Percentiles rank a stretch among this genome's conserved stretches.
phyloP scores from a whole-genome alignment of 106 monocot species.

The Chionographis japonica region DNA sequence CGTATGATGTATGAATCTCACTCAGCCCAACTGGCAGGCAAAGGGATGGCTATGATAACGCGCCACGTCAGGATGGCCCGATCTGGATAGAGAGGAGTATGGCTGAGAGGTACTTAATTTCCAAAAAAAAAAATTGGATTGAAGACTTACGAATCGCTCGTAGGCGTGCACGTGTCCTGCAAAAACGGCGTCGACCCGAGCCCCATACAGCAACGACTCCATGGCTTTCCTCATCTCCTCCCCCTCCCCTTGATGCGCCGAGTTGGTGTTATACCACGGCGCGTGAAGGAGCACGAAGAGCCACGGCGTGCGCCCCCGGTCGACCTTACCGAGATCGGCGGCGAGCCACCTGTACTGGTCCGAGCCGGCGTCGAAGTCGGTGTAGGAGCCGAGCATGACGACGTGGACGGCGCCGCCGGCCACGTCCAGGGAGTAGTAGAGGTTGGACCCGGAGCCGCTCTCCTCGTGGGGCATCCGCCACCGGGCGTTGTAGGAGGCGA shows the following conservation, averaged over 20 bases:
- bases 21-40: no score
- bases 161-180: conserved; percentile 88
- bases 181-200: conserved; percentile 66
- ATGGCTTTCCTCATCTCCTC: conserved; percentile 71
- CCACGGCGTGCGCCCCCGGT: conserved; percentile 62
- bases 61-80: no score
- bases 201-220: conserved; percentile 51
- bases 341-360: conserved; percentile 70
- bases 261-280: conserved; percentile 90
- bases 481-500: conserved; percentile 65
- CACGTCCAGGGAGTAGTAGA: conserved; percentile 81
- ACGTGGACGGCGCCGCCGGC: conserved; percentile 68
- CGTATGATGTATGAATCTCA: no score
- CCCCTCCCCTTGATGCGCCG: conserved; percentile 76
- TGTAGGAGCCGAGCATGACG: conserved; percentile 77
- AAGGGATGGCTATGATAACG: no score
- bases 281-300: conserved; percentile 65
- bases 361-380: conserved; percentile 33
- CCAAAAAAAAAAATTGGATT: no score
- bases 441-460: conserved; percentile 57
- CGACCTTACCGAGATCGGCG: conserved; percentile 46
- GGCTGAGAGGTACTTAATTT: no score
- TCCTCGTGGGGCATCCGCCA: conserved; percentile 64
- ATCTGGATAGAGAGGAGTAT: no score
- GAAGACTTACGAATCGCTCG: conserved; percentile 71